Conservation (phyloP, 2,329 filamentous ascomycete genomes). For the Proliferodiscus dingleyae region DNA sequence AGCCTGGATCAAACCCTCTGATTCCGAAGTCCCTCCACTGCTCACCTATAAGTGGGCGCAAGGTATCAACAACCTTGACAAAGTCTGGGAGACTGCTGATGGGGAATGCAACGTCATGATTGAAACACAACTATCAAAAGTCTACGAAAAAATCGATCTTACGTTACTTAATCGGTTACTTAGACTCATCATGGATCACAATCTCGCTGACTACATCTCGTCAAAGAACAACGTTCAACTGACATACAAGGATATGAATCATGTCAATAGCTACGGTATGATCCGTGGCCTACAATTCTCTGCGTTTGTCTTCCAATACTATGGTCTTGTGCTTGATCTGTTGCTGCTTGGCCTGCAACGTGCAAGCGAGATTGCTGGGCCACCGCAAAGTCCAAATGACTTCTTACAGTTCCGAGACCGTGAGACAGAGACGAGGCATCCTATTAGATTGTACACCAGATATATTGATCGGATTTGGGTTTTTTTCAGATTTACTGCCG, state of each 20-base stretch:
- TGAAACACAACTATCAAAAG: constrained; percentile 96
- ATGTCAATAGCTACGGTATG: constrained; percentile 98
- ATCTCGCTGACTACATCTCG: constrained; percentile 97
- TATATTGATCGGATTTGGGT: constrained; percentile 99
- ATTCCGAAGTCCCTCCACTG: constrained; percentile 92
- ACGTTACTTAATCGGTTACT: constrained; percentile 91
- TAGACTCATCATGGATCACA: constrained; percentile 97
- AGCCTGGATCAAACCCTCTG: constrained; percentile 97
- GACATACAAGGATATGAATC: constrained; percentile 99
- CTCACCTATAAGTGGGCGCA: constrained; percentile 99
- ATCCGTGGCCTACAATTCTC: constrained; percentile 97
- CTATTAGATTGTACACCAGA: constrained; percentile 93
- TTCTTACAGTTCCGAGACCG: constrained; percentile 95
- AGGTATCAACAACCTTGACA: constrained; percentile 95
- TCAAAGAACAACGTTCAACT: constrained; percentile 99
- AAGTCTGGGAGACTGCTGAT: constrained; percentile 89
- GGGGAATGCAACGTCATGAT: constrained; percentile 99
- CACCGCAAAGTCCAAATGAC: constrained; percentile 90
- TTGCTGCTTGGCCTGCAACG: constrained; percentile 87
- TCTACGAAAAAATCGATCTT: constrained; percentile 98
- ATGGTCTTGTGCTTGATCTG: constrained; percentile 90
- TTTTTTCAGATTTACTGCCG: constrained; percentile 87
- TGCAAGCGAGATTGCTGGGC: constrained; percentile 95
- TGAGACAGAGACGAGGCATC: constrained; percentile 86
- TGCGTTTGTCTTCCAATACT: constrained; percentile 98